Evolutionary conservation across 805 yeast genomes (phyloP), one percentile per base, ranked within the genome.

Genomic region (Candida qinlingensis): DNA sequence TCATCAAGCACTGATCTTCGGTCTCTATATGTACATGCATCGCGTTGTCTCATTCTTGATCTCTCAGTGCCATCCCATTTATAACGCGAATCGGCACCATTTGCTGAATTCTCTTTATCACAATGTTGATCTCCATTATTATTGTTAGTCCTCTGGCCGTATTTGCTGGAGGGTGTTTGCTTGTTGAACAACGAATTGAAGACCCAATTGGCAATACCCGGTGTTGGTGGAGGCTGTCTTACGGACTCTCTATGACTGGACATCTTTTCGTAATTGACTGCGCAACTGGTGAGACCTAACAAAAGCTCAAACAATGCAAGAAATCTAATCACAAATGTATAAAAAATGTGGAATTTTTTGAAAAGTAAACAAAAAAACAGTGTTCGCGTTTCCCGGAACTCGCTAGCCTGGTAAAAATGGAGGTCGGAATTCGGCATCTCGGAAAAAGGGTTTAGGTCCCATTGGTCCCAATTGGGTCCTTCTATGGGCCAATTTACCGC

Each of bases 151-250:
- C 13, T 45, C 34, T 51, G 53, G 45, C 53, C 33, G 44, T 61
- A 61, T 44, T 61, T 61, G 3, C 58, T 40, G 36, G 57, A 46
- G 3, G 65, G 65, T 1, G 64, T 60, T 40, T 55, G 53, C 19
- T 45, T 54, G 41, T 47, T 56, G 52, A 61, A 59, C 7, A 61
- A 36, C 1, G 65, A 60, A 37, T 54, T 51, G 48, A 54, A 54
- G 0, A 62, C 62, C 65, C 65, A 61, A 4, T 50, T 43, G 1
- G 62, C 61, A 12, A 61, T 39, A 4, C 64, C 64, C 4, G 64
- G 64, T 1, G 64, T 58, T 3, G 63, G 58, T 25, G 61, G 63
- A 6, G 47, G 51, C 39, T 47, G 47, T 31, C 34, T 31, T 31
- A 31, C 11, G 34, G 19, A 19, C 34, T 31, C 34, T 31, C 34